phyloP scores from a whole-genome alignment of 179 eudicot genomes.

The Vitellaria paradoxa region DNA sequence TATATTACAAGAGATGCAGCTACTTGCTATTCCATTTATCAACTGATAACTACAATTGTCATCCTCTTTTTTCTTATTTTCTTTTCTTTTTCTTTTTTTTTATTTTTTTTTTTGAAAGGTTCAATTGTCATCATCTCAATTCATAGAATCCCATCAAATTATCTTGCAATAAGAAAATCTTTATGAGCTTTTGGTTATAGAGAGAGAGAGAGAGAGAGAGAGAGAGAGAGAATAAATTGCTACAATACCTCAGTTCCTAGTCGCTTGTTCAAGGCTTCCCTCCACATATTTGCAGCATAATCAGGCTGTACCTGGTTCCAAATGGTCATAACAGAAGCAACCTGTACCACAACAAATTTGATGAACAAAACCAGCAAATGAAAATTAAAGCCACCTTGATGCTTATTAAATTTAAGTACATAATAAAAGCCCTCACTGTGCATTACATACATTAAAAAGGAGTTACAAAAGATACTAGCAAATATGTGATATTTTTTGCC shows the following conservation, averaged over 20 bases:
- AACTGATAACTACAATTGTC: neutral
- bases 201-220: no score
- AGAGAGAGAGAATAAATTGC: neutral
- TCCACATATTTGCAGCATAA: conserved; percentile 96
- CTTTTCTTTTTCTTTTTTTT: no score
- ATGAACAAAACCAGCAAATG: neutral
- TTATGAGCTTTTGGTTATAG: neutral
- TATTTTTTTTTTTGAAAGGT: no score
- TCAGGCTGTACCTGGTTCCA: conserved; percentile 87
- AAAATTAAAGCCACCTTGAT: no score
- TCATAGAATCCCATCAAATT: neutral
- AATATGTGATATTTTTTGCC: neutral
- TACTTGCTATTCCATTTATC: conserved; percentile 2
- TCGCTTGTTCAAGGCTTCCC: conserved; percentile 91
- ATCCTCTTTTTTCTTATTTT: neutral
- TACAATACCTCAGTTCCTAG: conserved; percentile 78
- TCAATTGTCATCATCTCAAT: neutral
- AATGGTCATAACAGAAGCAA: conserved; percentile 95
- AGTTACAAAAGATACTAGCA: neutral
- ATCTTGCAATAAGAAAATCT: neutral
- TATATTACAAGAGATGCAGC: neutral
- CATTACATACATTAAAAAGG: neutral
- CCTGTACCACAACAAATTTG: conserved; percentile 36
- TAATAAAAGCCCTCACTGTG: neutral
- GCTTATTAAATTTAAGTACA: no score